Percentiles rank a stretch among this genome's conserved stretches.
phyloP scores from a whole-genome alignment of 179 eudicot genomes.

The Beta macrorhiza region DNA sequence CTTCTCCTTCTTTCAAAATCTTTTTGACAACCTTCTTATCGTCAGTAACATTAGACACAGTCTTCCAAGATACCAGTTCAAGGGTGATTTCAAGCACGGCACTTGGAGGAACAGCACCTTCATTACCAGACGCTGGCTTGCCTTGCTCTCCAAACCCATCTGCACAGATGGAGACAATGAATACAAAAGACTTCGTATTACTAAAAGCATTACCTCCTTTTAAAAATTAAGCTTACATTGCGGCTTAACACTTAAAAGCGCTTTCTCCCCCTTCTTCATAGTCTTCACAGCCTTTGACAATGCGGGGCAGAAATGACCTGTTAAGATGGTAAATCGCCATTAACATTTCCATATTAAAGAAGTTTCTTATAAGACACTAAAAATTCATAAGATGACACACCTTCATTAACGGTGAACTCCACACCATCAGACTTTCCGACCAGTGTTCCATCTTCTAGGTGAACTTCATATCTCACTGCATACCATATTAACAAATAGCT shows the following conservation, averaged over 20 bases:
- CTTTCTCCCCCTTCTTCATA: conserved; percentile 95
- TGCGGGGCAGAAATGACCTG: conserved; percentile 90
- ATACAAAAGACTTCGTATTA: neutral
- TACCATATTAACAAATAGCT: neutral
- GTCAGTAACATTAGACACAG: conserved; percentile 60
- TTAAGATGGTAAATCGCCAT: neutral
- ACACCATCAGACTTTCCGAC: conserved; percentile 74
- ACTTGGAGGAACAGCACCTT: conserved; percentile 77
- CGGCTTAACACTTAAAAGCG: conserved; percentile 69
- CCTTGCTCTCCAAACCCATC: conserved; percentile 93
- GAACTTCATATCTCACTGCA: conserved; percentile 83
- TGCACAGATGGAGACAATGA: conserved; percentile 26
- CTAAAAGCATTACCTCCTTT: neutral
- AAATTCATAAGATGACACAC: conserved; percentile 29
- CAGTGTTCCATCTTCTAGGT: conserved; percentile 74
- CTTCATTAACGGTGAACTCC: conserved; percentile 77
- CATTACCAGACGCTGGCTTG: conserved; percentile 63
- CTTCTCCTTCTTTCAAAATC: conserved; percentile 79
- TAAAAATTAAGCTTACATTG: conserved; percentile 53
- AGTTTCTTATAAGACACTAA: neutral
- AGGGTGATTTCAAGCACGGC: conserved; percentile 62
- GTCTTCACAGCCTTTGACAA: conserved; percentile 83
- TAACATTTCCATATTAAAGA: neutral
- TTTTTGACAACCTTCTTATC: conserved; percentile 86
- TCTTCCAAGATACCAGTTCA: conserved; percentile 80